Conservation (phyloP, 352 stramenopile species). For the Aphanomyces cochlioides region DNA sequence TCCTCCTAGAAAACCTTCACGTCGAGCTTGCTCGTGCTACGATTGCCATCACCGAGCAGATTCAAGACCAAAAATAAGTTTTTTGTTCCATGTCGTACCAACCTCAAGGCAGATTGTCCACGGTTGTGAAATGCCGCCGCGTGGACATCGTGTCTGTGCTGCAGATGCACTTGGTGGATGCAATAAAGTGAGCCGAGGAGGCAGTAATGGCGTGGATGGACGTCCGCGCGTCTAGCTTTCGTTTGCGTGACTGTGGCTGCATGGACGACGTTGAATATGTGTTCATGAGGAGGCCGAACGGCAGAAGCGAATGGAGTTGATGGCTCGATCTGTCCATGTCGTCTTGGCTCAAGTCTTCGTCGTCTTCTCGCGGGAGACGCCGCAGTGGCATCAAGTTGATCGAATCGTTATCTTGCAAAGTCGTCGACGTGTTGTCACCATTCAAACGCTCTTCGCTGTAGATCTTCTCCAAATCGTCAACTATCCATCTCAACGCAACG, state of each 20-base stretch:
- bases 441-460: constrained; percentile 3
- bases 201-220: too few species aligned
- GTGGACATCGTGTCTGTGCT: too few species aligned
- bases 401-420: too few species aligned
- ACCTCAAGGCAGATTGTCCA: neutral
- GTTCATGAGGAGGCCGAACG: neutral
- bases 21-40: constrained; percentile 35
- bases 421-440: too few species aligned
- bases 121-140: too few species aligned
- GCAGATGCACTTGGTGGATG: too few species aligned
- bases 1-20: constrained; percentile 35
- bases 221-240: too few species aligned
- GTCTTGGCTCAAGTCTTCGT: neutral
- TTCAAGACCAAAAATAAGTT: constrained; percentile 5
- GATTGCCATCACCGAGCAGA: constrained; percentile 33
- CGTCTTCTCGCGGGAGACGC: neutral
- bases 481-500: neutral
- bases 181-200: too few species aligned
- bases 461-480: constrained; percentile 12
- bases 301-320: neutral
- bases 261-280: neutral
- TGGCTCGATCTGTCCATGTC: constrained; percentile 11
- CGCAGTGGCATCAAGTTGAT: too few species aligned
- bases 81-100: neutral
- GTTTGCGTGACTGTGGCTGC: neutral